Base-by-base conservation (phyloP, 176 grass and related monocot genomes). In the Pontederia paniculata region DNA sequence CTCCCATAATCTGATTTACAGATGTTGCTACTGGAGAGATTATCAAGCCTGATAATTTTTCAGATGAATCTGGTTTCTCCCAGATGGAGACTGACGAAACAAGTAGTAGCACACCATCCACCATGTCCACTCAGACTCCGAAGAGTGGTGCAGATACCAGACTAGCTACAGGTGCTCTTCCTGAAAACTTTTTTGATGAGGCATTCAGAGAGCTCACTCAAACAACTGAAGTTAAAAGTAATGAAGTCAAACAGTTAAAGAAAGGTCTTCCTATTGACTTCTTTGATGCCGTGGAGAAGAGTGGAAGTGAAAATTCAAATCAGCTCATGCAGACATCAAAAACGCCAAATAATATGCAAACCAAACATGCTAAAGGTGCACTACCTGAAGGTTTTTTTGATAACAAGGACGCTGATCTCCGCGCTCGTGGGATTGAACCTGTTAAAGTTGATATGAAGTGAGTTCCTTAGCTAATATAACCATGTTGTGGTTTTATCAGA, bases 371-470 rank as follows among this genome's bases (percentile, higher is more conserved):
- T 66, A 86, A 88, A 75, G 72, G 78, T 57, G 71, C 78, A 49
- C 54, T 98, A 56, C 93, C 93, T 16, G 86, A 98, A 98, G 87
- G 94, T 10, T 98, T 98, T 67, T 98, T 98, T 43, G 94, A 98
- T 79, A 98, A 93, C 78, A 91, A 91, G 78, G 94, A 93, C 63
- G 86, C 87, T 8, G 94, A 98, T 84, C 87, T 98, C 28, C 80
- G 80, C 63, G 86, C 86, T 72, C 86, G 81, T 67, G 86, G 86
- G 52, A 81, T 89, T 62, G 70, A 89, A 70, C 86, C 81, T 66
- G 80, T 77, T 57, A 89, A 89, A 28, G 63, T 89, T 66, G 77
- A 81, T 59, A 71, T 84, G 37, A 81, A 81, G 86, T 89, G 81
- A 69, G 63, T 28, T 77, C 68, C 44, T 66, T 31, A 8, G 11